Evolutionary conservation across 805 yeast species (phyloP).

Genomic region (Nakazawaea pomicola): DNA sequence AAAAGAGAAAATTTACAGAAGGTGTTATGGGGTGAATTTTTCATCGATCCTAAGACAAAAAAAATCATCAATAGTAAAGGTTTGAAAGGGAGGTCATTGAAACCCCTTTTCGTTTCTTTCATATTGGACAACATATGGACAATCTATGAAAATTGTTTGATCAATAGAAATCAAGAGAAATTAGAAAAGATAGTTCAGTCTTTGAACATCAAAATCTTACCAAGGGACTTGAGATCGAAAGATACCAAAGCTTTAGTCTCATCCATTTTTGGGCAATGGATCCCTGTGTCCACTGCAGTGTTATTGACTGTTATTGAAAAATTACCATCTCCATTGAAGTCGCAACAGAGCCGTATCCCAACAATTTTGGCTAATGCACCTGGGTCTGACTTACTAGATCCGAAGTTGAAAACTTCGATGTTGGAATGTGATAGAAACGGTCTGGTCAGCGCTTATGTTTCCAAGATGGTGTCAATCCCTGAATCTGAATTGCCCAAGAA

Average conservation of each 20-base stretch:
- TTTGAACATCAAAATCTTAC: conserved; percentile 59
- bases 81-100: conserved; percentile 52
- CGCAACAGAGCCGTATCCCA: conserved; percentile 72
- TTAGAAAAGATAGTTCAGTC: conserved; percentile 71
- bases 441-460: conserved; percentile 71
- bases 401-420: conserved; percentile 50
- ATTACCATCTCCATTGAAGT: conserved; percentile 74
- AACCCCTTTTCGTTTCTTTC: conserved; percentile 83
- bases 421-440: conserved; percentile 61
- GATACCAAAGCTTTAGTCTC: conserved; percentile 62
- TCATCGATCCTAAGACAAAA: conserved; percentile 84
- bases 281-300: conserved; percentile 85
- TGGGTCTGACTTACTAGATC: conserved; percentile 42
- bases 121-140: conserved; percentile 91
- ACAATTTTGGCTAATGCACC: conserved; percentile 59
- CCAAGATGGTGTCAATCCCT: conserved; percentile 86
- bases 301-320: conserved; percentile 79
- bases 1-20: conserved; percentile 73
- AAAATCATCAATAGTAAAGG: conserved; percentile 68
- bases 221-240: conserved; percentile 75
- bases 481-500: conserved; percentile 70
- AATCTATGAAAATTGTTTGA: conserved; percentile 66
- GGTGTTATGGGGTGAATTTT: conserved; percentile 95
- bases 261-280: conserved; percentile 84
- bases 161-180: conserved; percentile 63